Conservation (phyloP, 441 rosid species). For the Adansonia gregorii region DNA sequence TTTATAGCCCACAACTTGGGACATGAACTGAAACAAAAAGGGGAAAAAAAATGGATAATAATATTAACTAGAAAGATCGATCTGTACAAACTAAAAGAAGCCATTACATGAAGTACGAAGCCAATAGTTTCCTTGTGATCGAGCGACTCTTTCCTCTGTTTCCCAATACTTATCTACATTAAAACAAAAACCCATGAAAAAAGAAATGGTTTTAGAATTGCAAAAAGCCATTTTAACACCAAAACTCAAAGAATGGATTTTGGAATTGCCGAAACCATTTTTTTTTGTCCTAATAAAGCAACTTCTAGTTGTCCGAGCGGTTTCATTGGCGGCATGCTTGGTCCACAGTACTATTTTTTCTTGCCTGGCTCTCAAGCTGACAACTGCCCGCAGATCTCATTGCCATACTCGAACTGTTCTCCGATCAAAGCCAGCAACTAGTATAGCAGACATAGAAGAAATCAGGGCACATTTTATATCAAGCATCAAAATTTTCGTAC, state of each 20-base stretch:
- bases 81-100: not conserved
- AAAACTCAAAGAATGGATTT: not conserved
- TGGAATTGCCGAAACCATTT: not conserved
- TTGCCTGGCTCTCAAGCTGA: conserved; percentile 66
- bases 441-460: not conserved
- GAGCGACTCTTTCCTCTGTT: conserved; percentile 82
- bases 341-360: conserved; percentile 88
- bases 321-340: conserved; percentile 80
- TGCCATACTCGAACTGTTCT: conserved; percentile 85
- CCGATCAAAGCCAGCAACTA: conserved; percentile 94
- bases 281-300: not conserved
- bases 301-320: conserved; percentile 66
- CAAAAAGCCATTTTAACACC: not conserved
- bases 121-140: conserved; percentile 64
- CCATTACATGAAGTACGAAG: conserved; percentile 76
- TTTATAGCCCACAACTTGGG: not conserved
- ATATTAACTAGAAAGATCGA: not conserved
- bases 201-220: not conserved
- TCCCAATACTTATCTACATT: conserved; percentile 79
- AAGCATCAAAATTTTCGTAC: not conserved
- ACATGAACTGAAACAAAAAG: not conserved
- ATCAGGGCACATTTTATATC: not conserved
- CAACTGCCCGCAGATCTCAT: conserved; percentile 93
- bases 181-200: not conserved
- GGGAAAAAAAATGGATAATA: not conserved